Evolutionary conservation across 805 yeast species (phyloP).

Genomic region (Candida coquimbonensis): DNA sequence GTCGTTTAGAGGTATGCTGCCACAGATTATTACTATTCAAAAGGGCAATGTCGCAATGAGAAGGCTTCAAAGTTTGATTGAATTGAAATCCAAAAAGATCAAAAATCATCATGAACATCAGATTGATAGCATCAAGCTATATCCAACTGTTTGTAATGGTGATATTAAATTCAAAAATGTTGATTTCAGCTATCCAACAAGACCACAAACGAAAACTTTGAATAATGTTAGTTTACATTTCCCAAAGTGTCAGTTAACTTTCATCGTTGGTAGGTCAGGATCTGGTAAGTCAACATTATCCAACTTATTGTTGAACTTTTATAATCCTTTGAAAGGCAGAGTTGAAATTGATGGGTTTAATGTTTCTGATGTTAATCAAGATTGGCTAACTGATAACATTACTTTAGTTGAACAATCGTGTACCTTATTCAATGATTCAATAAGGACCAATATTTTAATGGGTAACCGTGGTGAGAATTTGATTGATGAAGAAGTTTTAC

Average conservation of each 20-base stretch:
- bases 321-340: conserved; percentile 44
- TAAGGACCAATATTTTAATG: conserved; percentile 56
- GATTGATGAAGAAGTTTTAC: conserved; percentile 17
- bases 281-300: conserved; percentile 87
- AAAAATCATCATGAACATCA: conserved; percentile 7
- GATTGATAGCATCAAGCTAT: conserved; percentile 13
- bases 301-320: conserved; percentile 53
- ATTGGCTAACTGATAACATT: conserved; percentile 55
- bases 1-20: conserved; percentile 46
- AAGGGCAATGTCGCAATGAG: conserved; percentile 66
- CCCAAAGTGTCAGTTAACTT: conserved; percentile 41
- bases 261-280: conserved; percentile 82
- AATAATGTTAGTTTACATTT: conserved; percentile 40
- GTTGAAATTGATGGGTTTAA: conserved; percentile 51
- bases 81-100: conserved; percentile 11
- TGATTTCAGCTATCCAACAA: conserved; percentile 54
- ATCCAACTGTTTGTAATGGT: conserved; percentile 34
- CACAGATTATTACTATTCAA: conserved; percentile 53
- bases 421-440: conserved; percentile 53
- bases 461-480: conserved; percentile 25
- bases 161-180: conserved; percentile 49
- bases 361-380: conserved; percentile 33
- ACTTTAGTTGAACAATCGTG: conserved; percentile 72
- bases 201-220: conserved; percentile 43
- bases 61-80: conserved; percentile 38